Base-by-base conservation (phyloP, 1,139 yeast species). In the Blastobotrys persicus region DNA sequence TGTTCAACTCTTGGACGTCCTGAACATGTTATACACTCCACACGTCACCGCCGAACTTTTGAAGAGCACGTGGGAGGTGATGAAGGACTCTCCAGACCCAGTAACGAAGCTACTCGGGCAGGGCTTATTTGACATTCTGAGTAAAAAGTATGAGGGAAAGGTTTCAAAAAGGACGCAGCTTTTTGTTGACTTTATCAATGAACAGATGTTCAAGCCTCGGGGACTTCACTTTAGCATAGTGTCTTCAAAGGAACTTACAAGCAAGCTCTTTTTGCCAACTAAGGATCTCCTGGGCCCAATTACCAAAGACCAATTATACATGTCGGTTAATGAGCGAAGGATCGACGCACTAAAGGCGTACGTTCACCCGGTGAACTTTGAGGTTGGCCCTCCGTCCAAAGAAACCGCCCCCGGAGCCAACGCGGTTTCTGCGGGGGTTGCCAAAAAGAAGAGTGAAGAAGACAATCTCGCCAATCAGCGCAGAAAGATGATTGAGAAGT, bases 311-410 rank as follows among this genome's bases (percentile, higher is more conserved):
- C 41, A 37, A n/a, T 37, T 37, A 5, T 19, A 23, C 14, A 4
- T 37, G 13, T 37, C 41, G 13, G 41, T 37, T 11, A 19, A 37
- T 16, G 41, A 37, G 14, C 26, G 41, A 37, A 7, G 41, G 14
- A 18, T 23, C 28, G 41, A 37, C 14, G 26, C 41, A 9, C 41
- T 37, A 26, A 37, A 18, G 41, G 41, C 28, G 13, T 37, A 37
- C n/a, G 19, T 19, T 7, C 41, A 37, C 28, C 41, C 41, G 28
- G 41, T 37, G 13, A 37, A 37, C 28, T 37, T 37, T 19, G 41
- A 37, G n/a, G 41, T 37, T 3, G 41, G 41, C 28, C 41, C 41
- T 12, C 41, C 41, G 19, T 37, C 41, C 41, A 37, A 37, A 28
- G 41, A 37, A 23, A 37, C 41, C 4, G 41, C 41, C 13, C 41